Evolutionary conservation across 179 eudicot species (phyloP), one percentile per base, ranked within the genome.

Genomic region (Vitellaria paradoxa): DNA sequence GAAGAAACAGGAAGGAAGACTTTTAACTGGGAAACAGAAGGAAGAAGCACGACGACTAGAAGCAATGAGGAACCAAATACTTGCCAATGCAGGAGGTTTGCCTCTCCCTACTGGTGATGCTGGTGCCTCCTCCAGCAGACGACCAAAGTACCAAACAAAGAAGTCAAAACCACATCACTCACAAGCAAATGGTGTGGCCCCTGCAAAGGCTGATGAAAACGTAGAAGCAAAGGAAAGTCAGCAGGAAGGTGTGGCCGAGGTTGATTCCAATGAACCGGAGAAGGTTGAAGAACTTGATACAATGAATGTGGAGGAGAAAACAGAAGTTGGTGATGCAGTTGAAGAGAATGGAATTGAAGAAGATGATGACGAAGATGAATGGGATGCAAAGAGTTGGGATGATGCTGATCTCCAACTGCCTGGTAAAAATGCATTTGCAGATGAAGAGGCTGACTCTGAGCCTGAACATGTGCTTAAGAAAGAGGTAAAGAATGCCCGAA

Each of bases 301-400:
- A 0, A 9, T 40, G 59, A 70, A 40, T 72, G 63, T 56, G 59
- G 86, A 75, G 82, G 91, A 86, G 53, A 84, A 86, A 77, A 69
- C 71, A 17, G 90, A 85, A 84, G 87, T 70, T 83, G 68, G 82
- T 70, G 83, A 78, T 83, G 89, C 79, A 64, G 82, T 78, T 75
- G 85, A 86, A 80, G 94, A 84, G 66, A 84, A 83, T 82, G 89
- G 78, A 70, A 70, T 66, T 60, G 88, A 83, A 64, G 87, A 83
- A 75, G 92, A 84, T 11, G 93, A 89, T 0, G 94, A 89, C 53
- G 97, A 87, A 17, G 97, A 93, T 57, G 97, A 93, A 46, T 93
- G 99, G 99, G 99, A 95, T 90, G 97, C 95, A 62, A 95, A 95
- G 83, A 91, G 97, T 79, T 95, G 95, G 97, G 99, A 93, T 81